A percentile compares a stretch with the other conserved stretches of the same genome.
These are phyloP conservation scores for Boletus vinaceobasis DNA, from an alignment of 768 basidiomycete genomes.

Conservation along the genomic window DNA sequence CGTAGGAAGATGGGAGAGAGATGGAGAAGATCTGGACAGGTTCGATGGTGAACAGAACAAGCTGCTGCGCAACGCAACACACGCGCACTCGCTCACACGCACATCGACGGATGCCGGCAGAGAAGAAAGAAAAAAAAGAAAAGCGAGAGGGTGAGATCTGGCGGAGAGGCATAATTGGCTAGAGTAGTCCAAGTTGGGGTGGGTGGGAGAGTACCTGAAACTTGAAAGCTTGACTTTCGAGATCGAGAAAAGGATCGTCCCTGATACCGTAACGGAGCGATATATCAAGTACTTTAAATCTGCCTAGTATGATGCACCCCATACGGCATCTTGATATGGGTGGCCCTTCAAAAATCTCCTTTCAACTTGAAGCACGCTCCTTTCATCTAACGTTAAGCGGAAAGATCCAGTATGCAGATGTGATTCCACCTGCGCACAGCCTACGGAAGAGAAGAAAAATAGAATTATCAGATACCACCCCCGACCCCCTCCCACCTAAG, in stretches of 20 bases:
- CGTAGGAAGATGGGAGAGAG: slow-evolving; percentile 18
- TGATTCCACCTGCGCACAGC: slow-evolving; percentile 27
- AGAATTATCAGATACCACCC: slow-evolving; percentile 7
- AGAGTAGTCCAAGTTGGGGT: slow-evolving; percentile 22
- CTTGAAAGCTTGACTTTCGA: slow-evolving; percentile 33
- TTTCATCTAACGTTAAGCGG: slow-evolving; percentile 37
- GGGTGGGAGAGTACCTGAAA: slow-evolving; percentile 35
- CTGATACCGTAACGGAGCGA: slow-evolving; percentile 33
- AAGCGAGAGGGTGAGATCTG: slow-evolving; percentile 20
- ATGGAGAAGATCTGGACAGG: slow-evolving; percentile 22
- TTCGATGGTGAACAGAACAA: slow-evolving; percentile 10
- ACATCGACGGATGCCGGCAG: slow-evolving; percentile 24
- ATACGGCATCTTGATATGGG: slow-evolving; percentile 35
- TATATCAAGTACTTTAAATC: slow-evolving; percentile 35
- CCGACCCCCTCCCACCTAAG: slow-evolving; percentile 2
- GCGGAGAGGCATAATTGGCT: slow-evolving; percentile 21
- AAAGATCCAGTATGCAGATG: slow-evolving; percentile 34
- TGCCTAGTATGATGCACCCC: slow-evolving; percentile 32
- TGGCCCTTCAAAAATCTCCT: slow-evolving; percentile 23
- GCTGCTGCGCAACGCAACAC: slow-evolving; percentile 17
- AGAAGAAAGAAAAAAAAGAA: slow-evolving; percentile 11
- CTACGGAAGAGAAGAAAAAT: slow-evolving; percentile 14
- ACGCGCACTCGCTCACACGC: slow-evolving; percentile 13
- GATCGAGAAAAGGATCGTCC: slow-evolving; percentile 37
- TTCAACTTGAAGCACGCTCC: slow-evolving; percentile 27